Percentiles rank a stretch among this genome's conserved stretches.
Conservation (phyloP, 257 asterid species). For the Verbena officinalis region DNA sequence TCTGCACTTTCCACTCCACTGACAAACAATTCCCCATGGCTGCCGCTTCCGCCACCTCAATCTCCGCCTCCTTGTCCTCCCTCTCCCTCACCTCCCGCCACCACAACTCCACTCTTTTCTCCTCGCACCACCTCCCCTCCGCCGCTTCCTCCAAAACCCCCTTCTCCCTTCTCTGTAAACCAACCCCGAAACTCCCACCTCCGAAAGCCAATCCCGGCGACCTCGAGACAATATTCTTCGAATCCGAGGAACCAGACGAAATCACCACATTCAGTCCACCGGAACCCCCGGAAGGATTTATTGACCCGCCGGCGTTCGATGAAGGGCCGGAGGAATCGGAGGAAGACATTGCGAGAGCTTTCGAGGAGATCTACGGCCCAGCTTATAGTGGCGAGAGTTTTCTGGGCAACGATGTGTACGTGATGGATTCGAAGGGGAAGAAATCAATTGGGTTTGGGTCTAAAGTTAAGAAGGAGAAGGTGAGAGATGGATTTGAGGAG, state of each 20-base stretch:
- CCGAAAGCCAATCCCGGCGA: conserved; percentile 40
- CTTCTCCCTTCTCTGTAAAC: conserved; percentile 34
- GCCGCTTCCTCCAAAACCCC: conserved; percentile 27
- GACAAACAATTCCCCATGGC: conserved; percentile 33
- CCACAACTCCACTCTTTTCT: conserved; percentile 11
- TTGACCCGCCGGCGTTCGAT: conserved; percentile 69
- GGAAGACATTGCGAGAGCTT: conserved; percentile 76
- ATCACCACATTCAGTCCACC: conserved; percentile 60
- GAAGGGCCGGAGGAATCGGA: conserved; percentile 75
- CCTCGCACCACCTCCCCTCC: conserved; percentile 28
- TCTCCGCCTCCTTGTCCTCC: conserved; percentile 62
- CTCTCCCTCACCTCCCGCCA: conserved; percentile 47
- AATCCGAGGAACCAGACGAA: conserved; percentile 53
- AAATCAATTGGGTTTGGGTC: conserved; percentile 63
- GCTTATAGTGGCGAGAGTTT: conserved; percentile 76
- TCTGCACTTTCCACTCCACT: conserved; percentile 23
- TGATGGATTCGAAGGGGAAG: conserved; percentile 77
- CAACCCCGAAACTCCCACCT: conserved; percentile 33
- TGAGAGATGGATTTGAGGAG: conserved; percentile 91
- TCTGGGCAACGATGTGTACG: conserved; percentile 68
- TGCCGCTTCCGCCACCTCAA: conserved; percentile 46
- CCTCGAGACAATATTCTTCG: conserved; percentile 48
- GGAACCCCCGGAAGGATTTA: conserved; percentile 63
- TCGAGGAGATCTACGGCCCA: conserved; percentile 78
- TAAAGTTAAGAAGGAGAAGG: conserved; percentile 62